phyloP scores from a whole-genome alignment of 371 early-diverging fungal genomes.

The Synchytrium microbalum region DNA sequence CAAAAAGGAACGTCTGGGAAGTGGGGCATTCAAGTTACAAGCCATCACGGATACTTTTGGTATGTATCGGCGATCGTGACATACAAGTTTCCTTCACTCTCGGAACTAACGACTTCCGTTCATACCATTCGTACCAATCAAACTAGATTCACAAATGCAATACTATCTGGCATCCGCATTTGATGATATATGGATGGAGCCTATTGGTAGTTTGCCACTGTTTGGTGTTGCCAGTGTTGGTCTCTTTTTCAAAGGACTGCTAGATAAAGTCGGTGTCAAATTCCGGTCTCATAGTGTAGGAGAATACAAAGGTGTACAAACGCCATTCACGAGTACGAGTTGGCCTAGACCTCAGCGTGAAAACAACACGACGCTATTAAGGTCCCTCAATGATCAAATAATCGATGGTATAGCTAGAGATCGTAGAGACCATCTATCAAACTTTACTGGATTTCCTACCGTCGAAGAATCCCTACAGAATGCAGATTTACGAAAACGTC shows the following conservation, averaged over 20 bases:
- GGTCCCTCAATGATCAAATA: conserved; percentile 37
- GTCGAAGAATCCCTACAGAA: no score
- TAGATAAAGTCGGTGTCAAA: conserved; percentile 43
- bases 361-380: conserved; percentile 37
- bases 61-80: conserved; percentile 17
- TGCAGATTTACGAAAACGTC: no score
- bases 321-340: conserved; percentile 34
- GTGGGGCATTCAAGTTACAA: conserved; percentile 33
- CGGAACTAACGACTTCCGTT: background rate
- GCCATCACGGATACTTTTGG: conserved; percentile 43
- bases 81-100: conserved; percentile 2
- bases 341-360: conserved; percentile 41
- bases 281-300: conserved; percentile 13
- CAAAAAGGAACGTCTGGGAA: conserved; percentile 38
- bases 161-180: conserved; percentile 54
- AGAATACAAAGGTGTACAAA: conserved; percentile 44
- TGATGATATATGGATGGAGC: conserved; percentile 48
- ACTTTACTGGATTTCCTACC: background rate
- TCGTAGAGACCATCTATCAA: conserved; percentile 12
- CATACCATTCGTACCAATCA: conserved; percentile 11
- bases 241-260: conserved; percentile 41
- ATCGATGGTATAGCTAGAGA: conserved; percentile 34
- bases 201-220: conserved; percentile 44
- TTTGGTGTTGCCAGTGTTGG: conserved; percentile 34
- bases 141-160: conserved; percentile 39